phyloP scores from a whole-genome alignment of 306 rosid species.

The Hippophae rhamnoides region DNA sequence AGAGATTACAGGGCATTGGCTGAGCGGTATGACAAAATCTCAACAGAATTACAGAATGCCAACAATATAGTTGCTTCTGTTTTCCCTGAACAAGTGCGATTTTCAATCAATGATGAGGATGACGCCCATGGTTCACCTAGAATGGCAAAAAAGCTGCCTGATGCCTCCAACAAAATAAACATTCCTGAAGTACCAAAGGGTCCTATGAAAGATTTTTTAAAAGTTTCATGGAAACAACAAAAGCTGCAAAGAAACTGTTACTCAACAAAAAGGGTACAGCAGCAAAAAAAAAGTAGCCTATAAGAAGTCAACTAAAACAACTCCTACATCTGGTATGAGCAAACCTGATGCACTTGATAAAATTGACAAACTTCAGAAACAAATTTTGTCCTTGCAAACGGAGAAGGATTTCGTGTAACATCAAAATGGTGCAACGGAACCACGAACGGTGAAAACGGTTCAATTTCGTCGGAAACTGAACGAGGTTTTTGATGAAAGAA shows the following conservation, averaged over 20 bases:
- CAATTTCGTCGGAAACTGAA: no score
- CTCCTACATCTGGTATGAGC: constrained; percentile 63
- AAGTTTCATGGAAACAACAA: constrained; percentile 32
- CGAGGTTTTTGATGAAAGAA: no score
- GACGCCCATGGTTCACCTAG: constrained; percentile 46
- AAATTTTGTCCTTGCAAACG: constrained; percentile 69
- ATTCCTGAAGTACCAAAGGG: constrained; percentile 53
- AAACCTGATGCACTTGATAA: constrained; percentile 55
- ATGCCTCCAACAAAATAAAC: constrained; percentile 30
- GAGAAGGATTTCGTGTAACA: constrained; percentile 42
- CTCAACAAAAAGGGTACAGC: constrained; percentile 16
- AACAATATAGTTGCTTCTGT: constrained; percentile 84
- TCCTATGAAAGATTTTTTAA: constrained; percentile 52
- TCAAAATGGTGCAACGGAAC: no score
- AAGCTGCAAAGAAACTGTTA: constrained; percentile 39
- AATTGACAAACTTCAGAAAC: constrained; percentile 73
- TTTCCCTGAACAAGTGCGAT: constrained; percentile 83
- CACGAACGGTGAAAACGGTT: no score
- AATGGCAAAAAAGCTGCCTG: constrained; percentile 30
- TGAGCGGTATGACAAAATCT: constrained; percentile 85
- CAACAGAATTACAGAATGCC: constrained; percentile 92
- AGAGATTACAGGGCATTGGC: constrained; percentile 85
- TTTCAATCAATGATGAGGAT: constrained; percentile 66
- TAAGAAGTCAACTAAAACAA: constrained; percentile 12
- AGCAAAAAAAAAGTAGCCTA: not conserved